Evolutionary conservation across 2,329 filamentous ascomycete species (phyloP), one percentile per base, ranked within the genome.

Genomic region (Sclerotinia sclerotiorum): DNA sequence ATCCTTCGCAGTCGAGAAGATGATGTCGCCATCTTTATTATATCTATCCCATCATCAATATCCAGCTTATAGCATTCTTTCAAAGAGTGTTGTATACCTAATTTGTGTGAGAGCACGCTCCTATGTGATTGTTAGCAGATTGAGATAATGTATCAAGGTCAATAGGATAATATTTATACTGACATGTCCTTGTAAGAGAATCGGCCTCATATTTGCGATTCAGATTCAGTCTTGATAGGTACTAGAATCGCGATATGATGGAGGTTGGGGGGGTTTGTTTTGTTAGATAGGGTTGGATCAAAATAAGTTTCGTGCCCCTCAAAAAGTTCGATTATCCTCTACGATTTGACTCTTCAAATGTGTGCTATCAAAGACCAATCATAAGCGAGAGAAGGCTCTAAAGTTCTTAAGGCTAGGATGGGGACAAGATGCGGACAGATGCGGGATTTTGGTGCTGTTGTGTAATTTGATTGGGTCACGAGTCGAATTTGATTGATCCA

Each of bases 21-120:
- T 89, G 74, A 98, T 87, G 80, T 99, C 95, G 82, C 95, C 95
- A 83, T 99, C 95, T 81, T 88, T 88, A 83, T 94, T 96, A 84
- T 92, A 97, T 80, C 90, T 93, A 51, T 44, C 58, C 48, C 21
- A 60, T 8, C 48, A 68, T 76, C 69, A 77, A 71, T 70, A 68
- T 35, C 35, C 42, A 21, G 24, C 19, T 70, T 71, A 29, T 55
- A 67, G 32, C 39, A 57, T 65, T 67, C 58, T 65, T 69, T 58
- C 48, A 68, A 42, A 7, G 35, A 62, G 51, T 71, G 68, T 44
- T 69, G 72, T 84, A 77, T 85, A 93, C 89, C 89, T 92, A 82
- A 97, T 94, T 82, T 97, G 93, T 79, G 93, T 97, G 82, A 97
- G 87, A 82, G 93, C 92, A 84, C 93, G 91, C 86, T 97, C 93